Evolutionary conservation across 345 rosid species (phyloP), one percentile per base, ranked within the genome.

Genomic region (Nephelium lappaceum): DNA sequence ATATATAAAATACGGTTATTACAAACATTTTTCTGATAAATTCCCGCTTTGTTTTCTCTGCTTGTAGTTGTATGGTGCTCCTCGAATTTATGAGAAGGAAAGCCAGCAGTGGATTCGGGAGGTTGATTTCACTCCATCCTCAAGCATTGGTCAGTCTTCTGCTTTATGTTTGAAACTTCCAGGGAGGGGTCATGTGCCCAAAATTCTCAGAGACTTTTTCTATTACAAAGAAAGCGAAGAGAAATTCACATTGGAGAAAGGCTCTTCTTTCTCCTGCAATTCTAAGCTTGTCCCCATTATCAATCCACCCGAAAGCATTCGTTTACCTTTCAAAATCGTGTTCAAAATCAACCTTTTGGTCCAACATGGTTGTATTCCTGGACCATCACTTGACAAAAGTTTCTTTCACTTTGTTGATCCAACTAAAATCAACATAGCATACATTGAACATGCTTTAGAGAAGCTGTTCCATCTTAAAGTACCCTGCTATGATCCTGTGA

Each of bases 401-500:
- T 86, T 86, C 79, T 88, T 79, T 63, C 74, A 78, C 78, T 41
- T 79, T 61, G 81, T 86, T 70, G 89, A 86, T 80, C 75, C 86
- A 9, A 25, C 49, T 19, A 77, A 58, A 73, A 12, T 83, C 0
- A 15, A 67, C 21, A 36, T 62, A 45, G 77, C 25, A 39, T 24
- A 36, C 58, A 78, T 88, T 62, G 86, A 79, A 42, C 61, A 81
- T 73, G 86, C 87, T 38, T 80, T 88, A 8, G 89, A 88, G 75
- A 86, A 80, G 43, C 83, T 88, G 65, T 78, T 19, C 67, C 79
- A 86, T 80, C 6, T 83, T 70, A 84, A 83, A 72, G 89, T 84
- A 80, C 86, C 89, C 66, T 88, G 91, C 42, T 86, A 88, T 80
- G 80, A 86, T 6, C 91, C 91, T 36, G 73, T 76, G 39, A 42